Conservation (phyloP, 805 yeast species). For the Limtongia smithiae region DNA sequence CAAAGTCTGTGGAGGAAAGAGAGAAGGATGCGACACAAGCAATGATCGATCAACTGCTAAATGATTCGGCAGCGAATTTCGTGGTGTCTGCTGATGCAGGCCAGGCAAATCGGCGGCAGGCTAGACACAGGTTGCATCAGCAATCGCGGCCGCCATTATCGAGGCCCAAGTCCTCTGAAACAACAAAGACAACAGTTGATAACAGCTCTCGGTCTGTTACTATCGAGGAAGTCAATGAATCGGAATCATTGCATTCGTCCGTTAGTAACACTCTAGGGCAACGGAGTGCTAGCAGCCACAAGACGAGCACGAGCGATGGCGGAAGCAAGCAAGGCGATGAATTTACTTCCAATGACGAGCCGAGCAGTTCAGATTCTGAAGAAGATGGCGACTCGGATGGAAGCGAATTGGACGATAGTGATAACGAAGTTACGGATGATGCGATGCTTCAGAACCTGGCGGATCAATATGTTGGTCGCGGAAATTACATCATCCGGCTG, state of each 20-base stretch:
- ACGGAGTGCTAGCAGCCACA: too few species aligned
- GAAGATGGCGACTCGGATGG: conserved; percentile 7
- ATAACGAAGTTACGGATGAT: conserved; percentile 37
- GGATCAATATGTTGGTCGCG: conserved; percentile 32
- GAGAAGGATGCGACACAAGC: conserved; percentile 14
- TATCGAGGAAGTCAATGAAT: not conserved
- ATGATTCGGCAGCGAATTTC: conserved; percentile 18
- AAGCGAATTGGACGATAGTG: conserved; percentile 42
- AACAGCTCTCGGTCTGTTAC: not conserved
- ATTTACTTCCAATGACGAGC: not conserved
- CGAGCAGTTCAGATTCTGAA: not conserved
- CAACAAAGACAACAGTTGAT: not conserved
- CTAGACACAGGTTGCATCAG: not conserved
- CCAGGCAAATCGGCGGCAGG: not conserved
- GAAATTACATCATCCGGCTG: conserved; percentile 63
- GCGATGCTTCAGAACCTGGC: conserved; percentile 37
- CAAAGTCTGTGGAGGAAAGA: conserved; percentile 1
- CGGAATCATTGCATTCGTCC: too few species aligned
- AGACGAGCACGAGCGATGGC: too few species aligned
- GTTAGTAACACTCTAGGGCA: too few species aligned
- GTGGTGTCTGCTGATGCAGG: conserved; percentile 19
- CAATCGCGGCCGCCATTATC: too few species aligned
- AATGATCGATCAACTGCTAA: conserved; percentile 19
- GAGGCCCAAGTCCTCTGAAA: not conserved
- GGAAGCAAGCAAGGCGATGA: too few species aligned